Base-by-base conservation (phyloP, 192 early-diverging fungal species). In the Oehlia diaphana region DNA sequence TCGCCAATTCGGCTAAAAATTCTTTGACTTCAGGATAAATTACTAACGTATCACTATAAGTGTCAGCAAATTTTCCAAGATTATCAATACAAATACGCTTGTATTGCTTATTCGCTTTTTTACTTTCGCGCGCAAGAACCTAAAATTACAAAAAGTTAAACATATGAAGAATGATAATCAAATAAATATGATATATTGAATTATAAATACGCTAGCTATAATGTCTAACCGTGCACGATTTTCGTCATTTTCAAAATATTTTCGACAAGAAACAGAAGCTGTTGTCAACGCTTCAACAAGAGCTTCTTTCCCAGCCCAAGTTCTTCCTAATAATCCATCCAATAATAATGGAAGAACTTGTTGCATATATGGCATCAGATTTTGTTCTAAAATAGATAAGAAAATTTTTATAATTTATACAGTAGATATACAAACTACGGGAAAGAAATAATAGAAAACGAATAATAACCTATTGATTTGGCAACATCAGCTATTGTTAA, bases 221-320 rank as follows among this genome's bases (percentile, higher is more conserved):
- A 83, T 86, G 13, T 82, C 81, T 13, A 90, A 72, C n/a, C 84
- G 86, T 8, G 76, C 47, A 7, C 63, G 26, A 8, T 74, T 69
- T 33, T 74, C 71, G 4, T 21, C 23, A n/a, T 72, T 76, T n/a
- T 65, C 75, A 76, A 92, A 88, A 80, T 83, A 92, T 0, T 74
- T 83, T 31, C 89, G 88, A 69, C 89, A 84, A 8, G 87, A 89
- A 5, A 92, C 80, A 16, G 87, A 81, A 0, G 94, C 65, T 14
- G 83, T 82, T 9, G 85, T 85, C 64, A 94, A 84, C 2, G 91
- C 87, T 50, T 92, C 89, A 4, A 95, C 81, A 9, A 96, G 88
- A 7, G 81, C 84, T 72, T 95, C 94, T 81, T 96, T 96, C 50
- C 95, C 95, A 4, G 89, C 90, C 94, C 94, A 96, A 1, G 93